Conservation (phyloP, 108 stramenopile genomes). For the Aurantiochytrium sp. region DNA sequence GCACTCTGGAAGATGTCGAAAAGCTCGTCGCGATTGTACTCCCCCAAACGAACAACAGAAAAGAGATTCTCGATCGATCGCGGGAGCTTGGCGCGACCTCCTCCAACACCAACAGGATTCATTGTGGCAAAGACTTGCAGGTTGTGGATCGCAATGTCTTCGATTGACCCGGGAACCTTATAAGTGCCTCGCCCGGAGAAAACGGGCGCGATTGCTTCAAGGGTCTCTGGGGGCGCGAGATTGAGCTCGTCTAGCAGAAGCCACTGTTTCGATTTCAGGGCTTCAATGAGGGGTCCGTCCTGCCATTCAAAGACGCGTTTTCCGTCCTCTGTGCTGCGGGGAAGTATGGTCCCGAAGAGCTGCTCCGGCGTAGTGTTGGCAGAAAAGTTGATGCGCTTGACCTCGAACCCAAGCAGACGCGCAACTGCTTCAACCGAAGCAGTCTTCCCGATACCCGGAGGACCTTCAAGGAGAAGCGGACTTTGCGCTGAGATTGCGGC, state of each 20-base stretch:
- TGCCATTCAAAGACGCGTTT: conserved; percentile 11
- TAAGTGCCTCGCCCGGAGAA: not conserved
- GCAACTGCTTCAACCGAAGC: not conserved
- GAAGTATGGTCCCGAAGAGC: not conserved
- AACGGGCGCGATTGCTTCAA: not conserved
- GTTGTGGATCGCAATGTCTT: not conserved
- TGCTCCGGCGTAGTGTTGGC: not conserved
- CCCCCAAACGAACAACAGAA: not conserved
- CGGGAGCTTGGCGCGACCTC: not conserved
- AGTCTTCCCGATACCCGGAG: conserved; percentile 16
- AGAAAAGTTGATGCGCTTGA: conserved; percentile 11
- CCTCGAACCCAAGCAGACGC: not conserved
- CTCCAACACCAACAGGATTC: not conserved
- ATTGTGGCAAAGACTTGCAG: not conserved
- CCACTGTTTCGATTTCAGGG: not conserved
- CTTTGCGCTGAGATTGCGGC: not conserved
- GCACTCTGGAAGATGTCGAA: not conserved
- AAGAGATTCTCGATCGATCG: not conserved
- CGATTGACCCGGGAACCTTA: not conserved
- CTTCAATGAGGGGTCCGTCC: not conserved
- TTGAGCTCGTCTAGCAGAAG: conserved; percentile 20
- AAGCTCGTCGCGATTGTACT: not conserved
- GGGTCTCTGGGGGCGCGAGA: not conserved
- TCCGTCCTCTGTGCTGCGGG: not conserved
- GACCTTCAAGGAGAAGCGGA: not conserved